These are phyloP conservation scores for Cynara cardunculus DNA, from an alignment of 129 eudicot genomes.

Conservation along the genomic window DNA sequence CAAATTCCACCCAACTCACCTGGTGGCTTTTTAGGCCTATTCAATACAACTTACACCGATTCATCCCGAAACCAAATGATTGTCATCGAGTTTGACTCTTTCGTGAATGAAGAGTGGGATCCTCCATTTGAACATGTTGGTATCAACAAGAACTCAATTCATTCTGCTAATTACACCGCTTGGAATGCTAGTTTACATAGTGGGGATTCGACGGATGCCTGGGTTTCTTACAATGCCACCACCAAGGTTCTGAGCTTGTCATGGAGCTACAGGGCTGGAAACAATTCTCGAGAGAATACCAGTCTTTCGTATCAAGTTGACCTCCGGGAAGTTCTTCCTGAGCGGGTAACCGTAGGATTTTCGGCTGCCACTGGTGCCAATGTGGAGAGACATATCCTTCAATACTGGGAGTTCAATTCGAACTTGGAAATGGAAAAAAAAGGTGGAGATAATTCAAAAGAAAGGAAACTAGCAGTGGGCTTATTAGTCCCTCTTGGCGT, in stretches of 20 bases:
- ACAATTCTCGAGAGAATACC: constrained; percentile 15
- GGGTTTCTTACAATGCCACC: constrained; percentile 40
- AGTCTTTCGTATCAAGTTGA: constrained; percentile 35
- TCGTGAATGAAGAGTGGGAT: constrained; percentile 33
- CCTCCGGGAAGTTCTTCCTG: constrained; percentile 36
- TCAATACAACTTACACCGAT: constrained; percentile 29
- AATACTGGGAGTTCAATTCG: constrained; percentile 42
- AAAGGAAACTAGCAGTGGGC: constrained; percentile 22
- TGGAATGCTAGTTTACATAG: constrained; percentile 52
- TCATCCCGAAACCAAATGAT: constrained; percentile 36
- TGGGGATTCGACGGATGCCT: constrained; percentile 33
- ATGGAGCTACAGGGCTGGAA: constrained; percentile 33
- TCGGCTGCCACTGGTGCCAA: constrained; percentile 44
- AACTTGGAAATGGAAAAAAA: constrained; percentile 6
- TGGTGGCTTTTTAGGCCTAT: constrained; percentile 55
- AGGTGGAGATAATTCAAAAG: constrained; percentile 14
- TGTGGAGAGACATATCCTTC: constrained; percentile 30
- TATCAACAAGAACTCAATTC: constrained; percentile 38
- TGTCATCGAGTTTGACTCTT: constrained; percentile 50
- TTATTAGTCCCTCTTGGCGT: constrained; percentile 17
- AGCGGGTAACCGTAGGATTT: constrained; percentile 38
- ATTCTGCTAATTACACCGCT: constrained; percentile 17
- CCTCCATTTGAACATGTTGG: constrained; percentile 45
- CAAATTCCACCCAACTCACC: constrained; percentile 51
- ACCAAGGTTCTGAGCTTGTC: constrained; percentile 27